Base-by-base conservation (phyloP, 2,329 filamentous ascomycete species). In the Gremmenia infestans region DNA sequence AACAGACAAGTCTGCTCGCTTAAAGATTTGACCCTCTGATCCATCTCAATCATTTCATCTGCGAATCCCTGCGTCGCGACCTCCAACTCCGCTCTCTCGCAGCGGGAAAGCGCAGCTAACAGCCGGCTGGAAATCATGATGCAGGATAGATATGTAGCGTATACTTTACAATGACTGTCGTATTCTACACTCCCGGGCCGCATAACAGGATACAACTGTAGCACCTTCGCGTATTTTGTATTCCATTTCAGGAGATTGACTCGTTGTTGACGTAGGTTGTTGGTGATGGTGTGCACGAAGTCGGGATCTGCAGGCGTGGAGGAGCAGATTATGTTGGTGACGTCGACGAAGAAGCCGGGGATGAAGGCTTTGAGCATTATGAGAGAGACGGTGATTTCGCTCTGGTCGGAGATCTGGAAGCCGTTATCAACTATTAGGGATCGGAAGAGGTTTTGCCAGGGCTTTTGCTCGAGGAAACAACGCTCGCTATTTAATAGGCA, bases 341-440 rank as follows among this genome's bases (percentile, higher is more conserved):
- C 57, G 35, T 71, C 70, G 17, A 70, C 57, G 46, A 70, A 72
- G 32, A 67, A 66, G 12, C 61, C 62, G 3, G 65, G 60, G n/a
- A 67, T 60, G 19, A 58, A 57, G 17, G 55, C 54, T 49, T 67
- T 67, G 8, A 60, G 50, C 52, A 64, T 62, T 15, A 66, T 57
- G 11, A 67, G 51, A 2, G 50, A 32, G n/a, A 66, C 52, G 2
- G 61, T 62, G 2, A 59, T 58, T 45, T 65, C 60, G 48, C 63
- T 65, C 11, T 62, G 56, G 36, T 66, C 64, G 0, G 60, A 52
- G 11, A 64, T 59, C 11, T 55, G 36, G 17, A 54, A 55, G 7
- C 60, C 53, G 7, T 59, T 55, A 6, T 54, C 36, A 1, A 55
- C 50, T 11, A 67, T 65, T 11, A 63, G 48, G 1, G 64, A 65